Evolutionary conservation across 306 rosid species (phyloP).

Genomic region (Sesbania bispinosa): DNA sequence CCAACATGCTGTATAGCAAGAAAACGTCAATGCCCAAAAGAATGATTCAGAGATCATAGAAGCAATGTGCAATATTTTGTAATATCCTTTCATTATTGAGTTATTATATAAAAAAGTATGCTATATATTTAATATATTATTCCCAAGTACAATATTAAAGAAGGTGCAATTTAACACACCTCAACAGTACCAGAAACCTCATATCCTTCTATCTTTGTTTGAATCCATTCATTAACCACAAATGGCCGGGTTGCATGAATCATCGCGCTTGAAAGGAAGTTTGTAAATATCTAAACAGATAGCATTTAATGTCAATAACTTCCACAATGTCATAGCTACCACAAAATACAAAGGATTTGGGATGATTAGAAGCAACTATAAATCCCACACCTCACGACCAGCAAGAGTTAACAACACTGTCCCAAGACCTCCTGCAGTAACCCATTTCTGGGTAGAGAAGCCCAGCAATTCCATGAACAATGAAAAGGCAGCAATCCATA

Average conservation of each 20-base stretch:
- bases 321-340: background rate
- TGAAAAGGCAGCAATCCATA: conserved; percentile 91
- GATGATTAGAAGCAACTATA: background rate
- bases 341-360: conserved; percentile 7
- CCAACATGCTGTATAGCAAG: conserved; percentile 79
- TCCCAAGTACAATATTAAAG: conserved; percentile 8
- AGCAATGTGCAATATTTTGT: conserved; percentile 10
- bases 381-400: conserved; percentile 82
- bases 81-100: background rate
- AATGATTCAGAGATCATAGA: background rate
- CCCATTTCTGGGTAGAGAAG: conserved; percentile 93
- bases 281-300: conserved; percentile 77
- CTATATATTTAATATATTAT: conserved; percentile 7
- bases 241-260: conserved; percentile 98
- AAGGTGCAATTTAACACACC: conserved; percentile 45
- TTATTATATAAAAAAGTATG: background rate
- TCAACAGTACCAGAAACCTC: conserved; percentile 98
- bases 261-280: conserved; percentile 94
- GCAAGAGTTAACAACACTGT: conserved; percentile 96
- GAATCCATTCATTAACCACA: conserved; percentile 92
- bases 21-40: conserved; percentile 26
- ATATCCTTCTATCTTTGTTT: conserved; percentile 88
- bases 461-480: conserved; percentile 96
- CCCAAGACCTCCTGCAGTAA: conserved; percentile 99
- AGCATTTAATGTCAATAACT: conserved; percentile 16